Base-by-base conservation (phyloP, 495 filamentous ascomycete genomes). In the Hyaloscypha variabilis region DNA sequence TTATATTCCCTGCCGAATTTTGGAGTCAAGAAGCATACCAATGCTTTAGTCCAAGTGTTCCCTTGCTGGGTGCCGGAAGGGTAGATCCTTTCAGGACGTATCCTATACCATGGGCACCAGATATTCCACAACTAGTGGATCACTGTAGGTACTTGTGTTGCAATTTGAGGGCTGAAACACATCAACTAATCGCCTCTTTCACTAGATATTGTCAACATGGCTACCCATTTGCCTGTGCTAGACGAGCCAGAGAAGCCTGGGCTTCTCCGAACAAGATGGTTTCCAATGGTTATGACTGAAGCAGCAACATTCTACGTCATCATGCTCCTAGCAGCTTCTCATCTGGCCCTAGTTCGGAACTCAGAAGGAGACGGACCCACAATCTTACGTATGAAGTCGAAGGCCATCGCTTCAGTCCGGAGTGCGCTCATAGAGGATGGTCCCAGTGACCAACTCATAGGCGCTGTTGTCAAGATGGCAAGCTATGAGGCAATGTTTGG, bases 401-500 rank as follows among this genome's bases (percentile, higher is more conserved):
- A 57, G n/a, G 74, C 77, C 14, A 65, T 81, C 29, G 30, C 54
- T 3, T 65, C 73, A 29, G 77, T 82, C 66, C 78, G 77, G 57
- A 36, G 65, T 11, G 60, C 68, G 10, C 60, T 82, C 36, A 26
- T 11, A 28, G 71, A 64, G 10, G 6, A 42, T 26, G 60, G 72
- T 29, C 67, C 61, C 11, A 68, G 63, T 36, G 78, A 80, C 60
- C 73, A 76, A 10, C 39, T 81, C 25, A 73, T 81, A 34, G 78
- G 77, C 24, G 78, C 79, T 2, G 77, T 81, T n/a, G 77, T 77
- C 21, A 82, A 82, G 56, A 77, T 82, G 78, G 80, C 77, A 8
- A 77, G 73, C 58, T 82, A 81, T 58, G 80, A 82, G 60, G 77
- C 79, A 34, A 79, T 79, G 71, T 81, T 78, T 69, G 79, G 77